Evolutionary conservation across 78 protist species (phyloP).

Genomic region (Isochrysis galbana): DNA sequence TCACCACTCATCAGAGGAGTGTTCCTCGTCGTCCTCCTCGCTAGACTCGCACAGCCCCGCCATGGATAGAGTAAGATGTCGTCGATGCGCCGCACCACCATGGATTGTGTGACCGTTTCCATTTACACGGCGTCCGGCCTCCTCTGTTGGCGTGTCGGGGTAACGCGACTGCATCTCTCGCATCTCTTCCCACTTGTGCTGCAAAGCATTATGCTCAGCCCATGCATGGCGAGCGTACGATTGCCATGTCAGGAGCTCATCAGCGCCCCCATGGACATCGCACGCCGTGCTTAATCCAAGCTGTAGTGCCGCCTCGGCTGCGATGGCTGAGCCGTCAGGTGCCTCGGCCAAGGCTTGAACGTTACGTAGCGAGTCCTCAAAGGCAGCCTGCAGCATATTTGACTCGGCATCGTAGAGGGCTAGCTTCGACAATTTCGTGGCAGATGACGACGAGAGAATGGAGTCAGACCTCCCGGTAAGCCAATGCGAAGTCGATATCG

Average conservation of each 20-base stretch:
- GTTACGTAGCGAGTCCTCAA: not conserved
- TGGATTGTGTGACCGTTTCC: too few relatives aligned
- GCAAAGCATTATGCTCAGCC: not conserved
- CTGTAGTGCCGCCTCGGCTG: not conserved
- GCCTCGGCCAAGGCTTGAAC: not conserved
- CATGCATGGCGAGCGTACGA: not conserved
- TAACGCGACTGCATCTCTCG: not conserved
- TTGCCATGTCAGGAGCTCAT: not conserved
- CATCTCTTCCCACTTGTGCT: not conserved
- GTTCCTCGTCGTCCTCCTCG: not conserved
- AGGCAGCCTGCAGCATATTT: too few relatives aligned
- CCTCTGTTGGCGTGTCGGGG: not conserved
- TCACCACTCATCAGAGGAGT: not conserved
- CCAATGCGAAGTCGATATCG: too few relatives aligned
- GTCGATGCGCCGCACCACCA: not conserved
- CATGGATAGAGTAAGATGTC: not conserved
- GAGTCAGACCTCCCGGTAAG: too few relatives aligned
- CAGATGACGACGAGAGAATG: too few relatives aligned
- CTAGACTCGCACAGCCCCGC: not conserved
- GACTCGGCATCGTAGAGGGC: too few relatives aligned
- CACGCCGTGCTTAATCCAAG: not conserved
- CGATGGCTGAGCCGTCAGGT: not conserved
- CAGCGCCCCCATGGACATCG: not conserved
- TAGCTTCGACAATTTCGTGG: too few relatives aligned
- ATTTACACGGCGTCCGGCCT: not conserved